These are phyloP conservation scores for Elsinoe perseae DNA, from an alignment of 2,329 filamentous ascomycete genomes.

Conservation along the genomic window DNA sequence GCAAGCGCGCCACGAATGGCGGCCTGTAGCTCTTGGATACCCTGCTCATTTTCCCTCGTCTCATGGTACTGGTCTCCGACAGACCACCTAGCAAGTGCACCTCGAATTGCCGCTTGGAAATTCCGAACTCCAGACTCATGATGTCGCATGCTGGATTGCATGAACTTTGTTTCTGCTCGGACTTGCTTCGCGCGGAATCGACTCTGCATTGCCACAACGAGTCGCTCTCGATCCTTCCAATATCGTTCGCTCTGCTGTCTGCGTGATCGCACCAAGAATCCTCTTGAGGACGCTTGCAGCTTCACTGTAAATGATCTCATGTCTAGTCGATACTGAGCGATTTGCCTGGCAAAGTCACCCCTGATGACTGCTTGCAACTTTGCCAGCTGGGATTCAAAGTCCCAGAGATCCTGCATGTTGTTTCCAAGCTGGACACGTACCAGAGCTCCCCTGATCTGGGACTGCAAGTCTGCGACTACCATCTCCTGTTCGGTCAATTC, in stretches of 20 bases:
- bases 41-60: conserved; percentile 31
- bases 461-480: conserved; percentile 70
- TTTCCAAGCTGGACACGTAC: conserved; percentile 68
- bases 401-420: conserved; percentile 85
- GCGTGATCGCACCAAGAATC: conserved; percentile 62
- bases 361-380: conserved; percentile 81
- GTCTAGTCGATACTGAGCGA: conserved; percentile 69
- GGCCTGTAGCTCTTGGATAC: conserved; percentile 34
- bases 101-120: conserved; percentile 37
- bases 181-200: conserved; percentile 61
- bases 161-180: conserved; percentile 37
- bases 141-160: conserved; percentile 41
- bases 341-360: conserved; percentile 78
- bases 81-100: conserved; percentile 47
- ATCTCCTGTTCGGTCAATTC: conserved; percentile 71
- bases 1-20: conserved; percentile 42
- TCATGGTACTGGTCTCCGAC: conserved; percentile 45
- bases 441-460: conserved; percentile 75
- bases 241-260: conserved; percentile 56
- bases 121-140: conserved; percentile 40
- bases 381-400: conserved; percentile 66
- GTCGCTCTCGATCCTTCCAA: conserved; percentile 59
- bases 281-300: conserved; percentile 72
- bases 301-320: conserved; percentile 75
- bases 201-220: conserved; percentile 72